phyloP scores from a whole-genome alignment of 1,284 basidiomycete species.

The Amylostereum areolatum region DNA sequence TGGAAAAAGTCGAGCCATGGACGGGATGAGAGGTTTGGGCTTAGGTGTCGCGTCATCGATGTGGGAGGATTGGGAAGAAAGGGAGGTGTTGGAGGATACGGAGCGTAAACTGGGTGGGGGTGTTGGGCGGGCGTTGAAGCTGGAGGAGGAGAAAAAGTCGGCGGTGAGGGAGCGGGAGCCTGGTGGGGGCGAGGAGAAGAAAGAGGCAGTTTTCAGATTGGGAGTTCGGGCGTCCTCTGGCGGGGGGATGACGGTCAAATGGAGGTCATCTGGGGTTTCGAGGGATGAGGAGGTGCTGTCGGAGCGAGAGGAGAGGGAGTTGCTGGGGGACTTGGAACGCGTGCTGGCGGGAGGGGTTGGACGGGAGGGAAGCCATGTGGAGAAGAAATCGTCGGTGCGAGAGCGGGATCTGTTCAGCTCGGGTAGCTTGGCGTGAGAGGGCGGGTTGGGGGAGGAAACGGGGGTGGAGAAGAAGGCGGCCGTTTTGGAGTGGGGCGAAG shows the following conservation, averaged over 20 bases:
- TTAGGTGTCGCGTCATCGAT: slow-evolving; percentile 14
- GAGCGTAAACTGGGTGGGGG: slow-evolving; percentile 14
- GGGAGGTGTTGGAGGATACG: slow-evolving; percentile 4
- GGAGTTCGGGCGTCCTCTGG: background rate
- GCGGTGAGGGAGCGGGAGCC: slow-evolving; percentile 22
- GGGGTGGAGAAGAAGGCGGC: background rate
- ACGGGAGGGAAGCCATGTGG: background rate
- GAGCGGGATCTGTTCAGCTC: no score
- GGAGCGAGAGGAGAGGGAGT: background rate
- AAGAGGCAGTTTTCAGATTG: slow-evolving; percentile 1
- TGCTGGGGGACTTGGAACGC: background rate
- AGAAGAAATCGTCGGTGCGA: background rate
- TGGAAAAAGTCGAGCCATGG: slow-evolving; percentile 27
- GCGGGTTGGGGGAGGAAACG: background rate
- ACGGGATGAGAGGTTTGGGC: slow-evolving; percentile 13
- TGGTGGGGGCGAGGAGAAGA: slow-evolving; percentile 3
- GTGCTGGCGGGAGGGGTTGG: background rate
- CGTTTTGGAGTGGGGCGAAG: background rate
- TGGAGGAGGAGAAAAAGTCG: slow-evolving; percentile 25
- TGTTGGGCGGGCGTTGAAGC: slow-evolving; percentile 20
- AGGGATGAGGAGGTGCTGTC: background rate
- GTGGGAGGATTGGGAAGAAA: slow-evolving; percentile 6
- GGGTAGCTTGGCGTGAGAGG: background rate
- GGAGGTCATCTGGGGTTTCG: slow-evolving; percentile 1
- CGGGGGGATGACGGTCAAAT: background rate